A percentile compares a stretch with the other conserved stretches of the same genome.
Conservation (phyloP, 805 yeast species). For the Ogataea ramenticola region DNA sequence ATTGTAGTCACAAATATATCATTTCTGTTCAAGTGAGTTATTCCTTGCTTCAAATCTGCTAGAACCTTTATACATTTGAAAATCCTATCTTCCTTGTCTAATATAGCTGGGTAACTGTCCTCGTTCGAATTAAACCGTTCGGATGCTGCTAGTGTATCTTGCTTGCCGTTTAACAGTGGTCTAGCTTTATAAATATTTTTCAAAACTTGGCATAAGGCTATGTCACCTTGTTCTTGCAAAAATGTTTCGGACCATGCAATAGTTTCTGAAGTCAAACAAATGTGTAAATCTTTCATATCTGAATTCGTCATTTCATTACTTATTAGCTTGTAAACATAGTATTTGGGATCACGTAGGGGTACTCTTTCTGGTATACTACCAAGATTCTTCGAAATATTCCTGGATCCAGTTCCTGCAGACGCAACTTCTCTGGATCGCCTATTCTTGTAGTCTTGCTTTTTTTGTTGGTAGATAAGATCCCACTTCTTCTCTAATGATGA, state of each 20-base stretch:
- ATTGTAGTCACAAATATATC: slow-evolving; percentile 59
- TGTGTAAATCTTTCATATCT: slow-evolving; percentile 81
- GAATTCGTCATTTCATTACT: slow-evolving; percentile 59
- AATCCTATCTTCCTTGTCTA: slow-evolving; percentile 69
- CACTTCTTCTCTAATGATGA: slow-evolving; percentile 79
- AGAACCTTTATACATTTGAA: slow-evolving; percentile 78
- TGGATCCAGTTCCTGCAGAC: background rate
- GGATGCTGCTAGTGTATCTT: background rate
- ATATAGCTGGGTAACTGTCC: slow-evolving; percentile 23
- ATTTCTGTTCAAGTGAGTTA: slow-evolving; percentile 52
- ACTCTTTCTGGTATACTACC: slow-evolving; percentile 4
- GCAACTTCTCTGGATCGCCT: slow-evolving; percentile 10
- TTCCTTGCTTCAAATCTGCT: slow-evolving; percentile 65
- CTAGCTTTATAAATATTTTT: slow-evolving; percentile 26
- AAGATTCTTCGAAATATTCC: slow-evolving; percentile 2
- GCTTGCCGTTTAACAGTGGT: slow-evolving; percentile 12
- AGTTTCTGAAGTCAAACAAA: slow-evolving; percentile 79
- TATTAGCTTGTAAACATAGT: slow-evolving; percentile 67
- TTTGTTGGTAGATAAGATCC: slow-evolving; percentile 86
- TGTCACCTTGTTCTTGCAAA: slow-evolving; percentile 81
- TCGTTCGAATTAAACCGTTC: slow-evolving; percentile 21
- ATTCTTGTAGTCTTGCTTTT: slow-evolving; percentile 66
- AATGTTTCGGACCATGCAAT: slow-evolving; percentile 77
- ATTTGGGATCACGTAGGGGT: slow-evolving; percentile 51
- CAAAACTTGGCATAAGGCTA: slow-evolving; percentile 73